Conservation (phyloP, 1,139 yeast species). For the Taphrina communis region DNA sequence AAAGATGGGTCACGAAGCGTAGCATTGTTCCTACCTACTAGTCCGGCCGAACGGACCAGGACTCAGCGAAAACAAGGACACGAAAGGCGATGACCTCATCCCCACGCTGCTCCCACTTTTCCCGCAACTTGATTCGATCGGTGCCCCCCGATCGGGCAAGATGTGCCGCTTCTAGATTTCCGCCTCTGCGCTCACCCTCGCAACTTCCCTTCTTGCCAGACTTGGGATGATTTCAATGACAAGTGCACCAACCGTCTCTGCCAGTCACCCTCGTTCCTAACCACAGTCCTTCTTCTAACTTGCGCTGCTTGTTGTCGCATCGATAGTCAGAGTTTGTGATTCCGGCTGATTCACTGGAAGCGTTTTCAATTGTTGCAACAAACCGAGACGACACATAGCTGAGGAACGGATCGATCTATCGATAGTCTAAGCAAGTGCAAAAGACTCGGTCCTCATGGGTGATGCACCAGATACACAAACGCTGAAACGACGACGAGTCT, state of each 20-base stretch:
- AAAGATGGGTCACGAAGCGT: too few species aligned
- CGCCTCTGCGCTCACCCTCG: not conserved
- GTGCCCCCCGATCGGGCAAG: not conserved
- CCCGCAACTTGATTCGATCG: too few species aligned
- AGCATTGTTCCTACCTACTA: too few species aligned
- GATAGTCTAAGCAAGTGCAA: too few species aligned
- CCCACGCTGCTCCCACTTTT: not conserved
- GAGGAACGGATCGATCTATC: too few species aligned
- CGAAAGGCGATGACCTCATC: not conserved
- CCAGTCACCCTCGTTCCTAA: not conserved
- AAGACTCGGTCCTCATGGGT: not conserved
- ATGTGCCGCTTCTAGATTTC: slow-evolving; percentile 7
- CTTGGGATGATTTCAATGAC: too few species aligned
- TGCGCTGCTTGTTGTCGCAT: not conserved
- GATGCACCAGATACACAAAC: slow-evolving; percentile 7
- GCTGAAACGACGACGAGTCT: slow-evolving; percentile 72
- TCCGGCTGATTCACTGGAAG: not conserved
- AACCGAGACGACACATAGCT: too few species aligned
- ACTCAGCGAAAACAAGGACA: too few species aligned
- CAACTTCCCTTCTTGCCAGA: not conserved
- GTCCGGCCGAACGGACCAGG: too few species aligned
- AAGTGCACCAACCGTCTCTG: too few species aligned
- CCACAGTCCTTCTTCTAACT: not conserved
- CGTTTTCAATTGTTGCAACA: too few species aligned
- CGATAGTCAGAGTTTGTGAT: not conserved